Evolutionary conservation across 108 stramenopile species (phyloP).

Genomic region (Pseudonitzschia multistriata): DNA sequence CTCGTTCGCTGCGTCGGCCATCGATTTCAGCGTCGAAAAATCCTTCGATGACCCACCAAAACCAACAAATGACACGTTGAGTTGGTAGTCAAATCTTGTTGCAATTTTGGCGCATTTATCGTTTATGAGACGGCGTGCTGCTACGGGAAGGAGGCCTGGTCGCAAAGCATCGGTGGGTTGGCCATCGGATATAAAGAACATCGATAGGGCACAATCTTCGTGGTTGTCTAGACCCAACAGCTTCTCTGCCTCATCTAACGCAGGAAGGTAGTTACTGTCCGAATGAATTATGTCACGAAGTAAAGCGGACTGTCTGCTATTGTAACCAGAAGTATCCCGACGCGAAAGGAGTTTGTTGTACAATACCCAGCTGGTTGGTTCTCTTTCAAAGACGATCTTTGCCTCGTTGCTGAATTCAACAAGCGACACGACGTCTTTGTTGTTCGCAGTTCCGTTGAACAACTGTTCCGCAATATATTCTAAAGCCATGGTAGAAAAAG

Average conservation of each 20-base stretch:
- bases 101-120: constrained; percentile 32
- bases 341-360: constrained; percentile 51
- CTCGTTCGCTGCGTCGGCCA: constrained; percentile 39
- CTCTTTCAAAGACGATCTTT: constrained; percentile 33
- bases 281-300: background rate
- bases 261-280: constrained; percentile 52
- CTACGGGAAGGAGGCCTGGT: constrained; percentile 7
- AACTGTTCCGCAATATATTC: constrained; percentile 65
- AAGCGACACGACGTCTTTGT: constrained; percentile 53
- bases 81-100: constrained; percentile 36
- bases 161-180: constrained; percentile 40
- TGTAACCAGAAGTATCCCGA: constrained; percentile 23
- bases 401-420: constrained; percentile 50
- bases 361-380: constrained; percentile 61
- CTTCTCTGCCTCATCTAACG: constrained; percentile 34
- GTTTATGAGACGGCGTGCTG: constrained; percentile 11
- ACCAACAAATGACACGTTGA: constrained; percentile 47
- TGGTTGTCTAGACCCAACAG: constrained; percentile 23
- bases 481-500: constrained; percentile 48
- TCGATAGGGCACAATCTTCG: constrained; percentile 43
- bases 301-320: background rate
- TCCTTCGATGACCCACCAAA: constrained; percentile 26
- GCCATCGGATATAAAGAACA: constrained; percentile 62
- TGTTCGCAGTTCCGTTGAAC: constrained; percentile 41
- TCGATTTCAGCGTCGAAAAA: constrained; percentile 43